Evolutionary conservation across 1,139 yeast species (phyloP), one percentile per base, ranked within the genome.

Genomic region (Candida labiduridarum): DNA sequence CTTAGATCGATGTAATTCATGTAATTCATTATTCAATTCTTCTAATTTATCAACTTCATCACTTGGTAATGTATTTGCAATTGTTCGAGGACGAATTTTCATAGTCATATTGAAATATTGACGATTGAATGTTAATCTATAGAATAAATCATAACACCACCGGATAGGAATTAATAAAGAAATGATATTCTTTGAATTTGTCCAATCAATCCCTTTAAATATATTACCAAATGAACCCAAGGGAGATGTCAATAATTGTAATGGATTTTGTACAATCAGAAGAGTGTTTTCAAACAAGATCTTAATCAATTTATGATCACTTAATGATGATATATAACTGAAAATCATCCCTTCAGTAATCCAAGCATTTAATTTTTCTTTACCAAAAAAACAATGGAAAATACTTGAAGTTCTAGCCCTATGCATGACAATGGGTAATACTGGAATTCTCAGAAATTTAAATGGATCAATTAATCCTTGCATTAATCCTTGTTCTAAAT

Each of bases 91-190:
- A 44, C 70, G 61, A 1, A 64, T 58, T 3, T 60, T 56, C 59
- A 69, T 58, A 7, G 70, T 60, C 6, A 72, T 51, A 45, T 68
- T 63, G 52, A 79, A 82, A 57, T 80, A 79, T 1, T 70, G 46
- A 45, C 77, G 66, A 58, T 82, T 81, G 44, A 80, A 57, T 0
- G 82, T 74, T 16, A 78, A 47, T 22, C 74, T 64, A 56, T 68
- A 76, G 16, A 76, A 44, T 1, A 73, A 34, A 47, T 68, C 74
- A 59, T 81, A 80, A 0, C 63, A 45, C 65, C 73, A 67, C 46
- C 79, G 65, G 7, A 65, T 39, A 0, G 79, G 79, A 45, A 73
- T 58, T n/a, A 71, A 42, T 58, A 69, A 47, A 1, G 76, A 67
- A 5, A 76, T 62, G 63, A 76, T 62, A 47, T 67, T 71, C 43